Evolutionary conservation across 2,329 filamentous ascomycete genomes (phyloP).

Genomic region (Hypoxylon sp.): DNA sequence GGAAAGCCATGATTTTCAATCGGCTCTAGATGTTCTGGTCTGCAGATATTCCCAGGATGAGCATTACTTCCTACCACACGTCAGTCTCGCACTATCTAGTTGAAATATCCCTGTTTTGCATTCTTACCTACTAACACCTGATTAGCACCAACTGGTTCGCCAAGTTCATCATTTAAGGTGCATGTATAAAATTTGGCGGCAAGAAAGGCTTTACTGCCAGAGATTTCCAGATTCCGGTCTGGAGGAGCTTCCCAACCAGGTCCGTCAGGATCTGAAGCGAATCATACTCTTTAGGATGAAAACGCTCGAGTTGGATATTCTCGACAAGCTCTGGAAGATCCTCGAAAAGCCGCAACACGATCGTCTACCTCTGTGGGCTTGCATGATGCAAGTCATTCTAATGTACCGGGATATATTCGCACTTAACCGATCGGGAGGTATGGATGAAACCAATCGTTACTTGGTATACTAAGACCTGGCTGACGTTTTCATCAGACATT

Average conservation of each 20-base stretch:
- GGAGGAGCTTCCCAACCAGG: slow-evolving; percentile 57
- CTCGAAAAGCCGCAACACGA: slow-evolving; percentile 53
- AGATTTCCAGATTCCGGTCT: slow-evolving; percentile 24
- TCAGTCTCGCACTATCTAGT: slow-evolving; percentile 40
- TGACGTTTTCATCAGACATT: slow-evolving; percentile 42
- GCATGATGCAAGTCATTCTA: slow-evolving; percentile 65
- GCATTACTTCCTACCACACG: slow-evolving; percentile 46
- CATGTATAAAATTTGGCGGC: slow-evolving; percentile 66
- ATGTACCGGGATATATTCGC: slow-evolving; percentile 62
- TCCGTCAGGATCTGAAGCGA: slow-evolving; percentile 48
- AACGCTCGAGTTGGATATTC: slow-evolving; percentile 49
- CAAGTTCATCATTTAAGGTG: slow-evolving; percentile 64
- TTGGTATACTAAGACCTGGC: slow-evolving; percentile 9
- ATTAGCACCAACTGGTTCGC: slow-evolving; percentile 59
- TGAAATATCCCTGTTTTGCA: slow-evolving; percentile 9
- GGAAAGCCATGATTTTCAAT: slow-evolving; percentile 46
- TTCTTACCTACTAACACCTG: slow-evolving; percentile 42
- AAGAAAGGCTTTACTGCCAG: slow-evolving; percentile 59
- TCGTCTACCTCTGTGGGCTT: slow-evolving; percentile 63
- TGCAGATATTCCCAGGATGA: slow-evolving; percentile 42
- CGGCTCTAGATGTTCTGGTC: slow-evolving; percentile 49
- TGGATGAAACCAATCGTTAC: not conserved
- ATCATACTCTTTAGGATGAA: slow-evolving; percentile 50
- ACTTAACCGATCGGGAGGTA: slow-evolving; percentile 46
- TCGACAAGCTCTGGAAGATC: slow-evolving; percentile 43